These are phyloP conservation scores for Glarea lozoyensis DNA, from an alignment of 495 filamentous ascomycete species.

Conservation along the genomic window DNA sequence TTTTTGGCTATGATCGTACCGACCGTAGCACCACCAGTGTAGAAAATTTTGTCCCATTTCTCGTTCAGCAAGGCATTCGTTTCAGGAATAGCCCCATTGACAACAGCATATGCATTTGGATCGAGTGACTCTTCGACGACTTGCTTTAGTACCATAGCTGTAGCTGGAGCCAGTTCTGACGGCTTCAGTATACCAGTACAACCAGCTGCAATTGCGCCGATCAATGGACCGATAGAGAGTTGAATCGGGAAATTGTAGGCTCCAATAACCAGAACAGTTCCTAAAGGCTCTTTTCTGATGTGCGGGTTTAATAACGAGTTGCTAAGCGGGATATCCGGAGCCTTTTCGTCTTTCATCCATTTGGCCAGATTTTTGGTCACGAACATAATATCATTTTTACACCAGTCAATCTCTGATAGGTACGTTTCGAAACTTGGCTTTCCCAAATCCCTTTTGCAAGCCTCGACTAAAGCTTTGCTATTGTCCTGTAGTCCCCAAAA, in stretches of 20 bases:
- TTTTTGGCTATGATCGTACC: constrained; percentile 86
- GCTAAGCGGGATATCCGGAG: constrained; percentile 55
- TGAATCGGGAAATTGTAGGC: constrained; percentile 90
- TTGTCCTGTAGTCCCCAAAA: constrained; percentile 87
- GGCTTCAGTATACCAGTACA: constrained; percentile 88
- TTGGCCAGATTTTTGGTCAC: constrained; percentile 64
- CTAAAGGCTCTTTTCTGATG: constrained; percentile 84
- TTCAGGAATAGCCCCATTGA: constrained; percentile 76
- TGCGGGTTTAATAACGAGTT: constrained; percentile 61
- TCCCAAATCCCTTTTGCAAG: constrained; percentile 63
- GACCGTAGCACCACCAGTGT: constrained; percentile 71
- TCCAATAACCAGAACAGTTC: constrained; percentile 77
- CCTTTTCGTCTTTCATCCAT: constrained; percentile 74
- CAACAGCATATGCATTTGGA: constrained; percentile 61
- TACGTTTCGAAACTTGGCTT: constrained; percentile 63
- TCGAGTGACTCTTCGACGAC: constrained; percentile 68
- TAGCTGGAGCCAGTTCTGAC: constrained; percentile 66
- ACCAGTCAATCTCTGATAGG: constrained; percentile 63
- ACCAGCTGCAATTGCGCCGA: constrained; percentile 87
- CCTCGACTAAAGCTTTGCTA: constrained; percentile 55
- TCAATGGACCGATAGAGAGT: constrained; percentile 64
- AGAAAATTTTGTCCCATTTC: constrained; percentile 98
- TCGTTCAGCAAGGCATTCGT: constrained; percentile 72
- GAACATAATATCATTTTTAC: constrained; percentile 70
- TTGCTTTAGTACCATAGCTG: constrained; percentile 70